Evolutionary conservation across 176 grass and related monocot genomes (phyloP), one percentile per base, ranked within the genome.

Genomic region (Dactylis glomerata): DNA sequence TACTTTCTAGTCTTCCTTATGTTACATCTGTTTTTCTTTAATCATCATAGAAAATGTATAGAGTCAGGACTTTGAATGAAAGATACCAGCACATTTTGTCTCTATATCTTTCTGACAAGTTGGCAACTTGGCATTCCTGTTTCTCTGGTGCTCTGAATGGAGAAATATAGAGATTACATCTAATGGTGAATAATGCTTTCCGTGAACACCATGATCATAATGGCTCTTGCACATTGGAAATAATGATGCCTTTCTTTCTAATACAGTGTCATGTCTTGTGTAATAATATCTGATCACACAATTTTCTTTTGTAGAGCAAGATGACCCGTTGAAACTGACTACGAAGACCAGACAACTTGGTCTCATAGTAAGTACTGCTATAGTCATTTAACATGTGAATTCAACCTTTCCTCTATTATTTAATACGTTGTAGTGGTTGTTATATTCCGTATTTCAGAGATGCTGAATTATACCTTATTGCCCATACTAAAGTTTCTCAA

Each of bases 271-370:
- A 10, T 42, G 9, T 10, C 23, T 0, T 73, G 50, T 64, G 9
- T 17, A 77, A 77, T 17, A 55, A 33, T 55, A 6, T 47, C 27
- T 15, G 23, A 62, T 41, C 32, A 38, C 75, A 24, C 62, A 15
- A 37, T 47, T 75, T 75, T 67, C 4, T 80, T 88, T 67, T 89
- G 46, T 56, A 89, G 82, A 89, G 68, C 87, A 89, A 89, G 92
- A 92, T 82, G 95, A 97, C 79, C 95, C 92, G 20, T 86, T 91
- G 84, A 94, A 91, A 85, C 69, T 93, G 49, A 92, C 90, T 14
- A 92, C 82, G 12, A 93, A 97, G 61, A 89, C 84, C 47, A 91
- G 95, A 55, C 81, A 88, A 58, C 90, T 97, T 84, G 95, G 95
- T 41, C 92, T 97, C 16, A 97, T 94, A 78, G 92, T 97, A 92